These are phyloP conservation scores for Aquilaria sinensis DNA, from an alignment of 345 rosid genomes.

Conservation along the genomic window DNA sequence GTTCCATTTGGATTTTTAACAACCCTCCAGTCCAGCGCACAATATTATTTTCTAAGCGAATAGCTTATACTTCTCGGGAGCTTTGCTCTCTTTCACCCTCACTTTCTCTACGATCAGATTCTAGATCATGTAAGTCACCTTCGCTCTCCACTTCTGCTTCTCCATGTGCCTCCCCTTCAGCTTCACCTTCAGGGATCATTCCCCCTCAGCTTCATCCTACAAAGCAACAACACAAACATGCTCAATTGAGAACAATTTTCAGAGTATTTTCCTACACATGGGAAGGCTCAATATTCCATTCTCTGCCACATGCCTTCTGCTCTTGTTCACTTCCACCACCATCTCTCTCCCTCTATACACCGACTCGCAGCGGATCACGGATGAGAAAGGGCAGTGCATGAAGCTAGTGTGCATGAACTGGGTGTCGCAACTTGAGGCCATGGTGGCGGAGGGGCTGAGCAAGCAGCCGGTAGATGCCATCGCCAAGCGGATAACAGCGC, in stretches of 20 bases:
- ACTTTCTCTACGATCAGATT: constrained; percentile 81
- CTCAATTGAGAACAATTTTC: too few species aligned
- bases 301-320: background rate
- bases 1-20: constrained; percentile 66
- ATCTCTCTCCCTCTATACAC: constrained; percentile 12
- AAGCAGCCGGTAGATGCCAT: constrained; percentile 49
- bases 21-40: constrained; percentile 64
- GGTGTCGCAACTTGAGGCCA: constrained; percentile 59
- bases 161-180: constrained; percentile 51
- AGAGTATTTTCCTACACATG: too few species aligned
- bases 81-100: constrained; percentile 91
- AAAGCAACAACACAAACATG: background rate
- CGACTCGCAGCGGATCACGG: constrained; percentile 9
- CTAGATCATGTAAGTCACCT: constrained; percentile 51
- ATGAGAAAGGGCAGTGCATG: constrained; percentile 33
- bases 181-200: constrained; percentile 52
- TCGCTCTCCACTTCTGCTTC: constrained; percentile 73
- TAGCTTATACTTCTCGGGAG: constrained; percentile 67
- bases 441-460: constrained; percentile 83
- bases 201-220: constrained; percentile 92
- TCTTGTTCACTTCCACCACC: background rate
- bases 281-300: too few species aligned
- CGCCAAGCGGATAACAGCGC: constrained; percentile 27
- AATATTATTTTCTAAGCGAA: constrained; percentile 88
- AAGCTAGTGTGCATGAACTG: constrained; percentile 69